Evolutionary conservation across 2,329 filamentous ascomycete species (phyloP), one percentile per base, ranked within the genome.

Genomic region (Ceratocystis albifundus): DNA sequence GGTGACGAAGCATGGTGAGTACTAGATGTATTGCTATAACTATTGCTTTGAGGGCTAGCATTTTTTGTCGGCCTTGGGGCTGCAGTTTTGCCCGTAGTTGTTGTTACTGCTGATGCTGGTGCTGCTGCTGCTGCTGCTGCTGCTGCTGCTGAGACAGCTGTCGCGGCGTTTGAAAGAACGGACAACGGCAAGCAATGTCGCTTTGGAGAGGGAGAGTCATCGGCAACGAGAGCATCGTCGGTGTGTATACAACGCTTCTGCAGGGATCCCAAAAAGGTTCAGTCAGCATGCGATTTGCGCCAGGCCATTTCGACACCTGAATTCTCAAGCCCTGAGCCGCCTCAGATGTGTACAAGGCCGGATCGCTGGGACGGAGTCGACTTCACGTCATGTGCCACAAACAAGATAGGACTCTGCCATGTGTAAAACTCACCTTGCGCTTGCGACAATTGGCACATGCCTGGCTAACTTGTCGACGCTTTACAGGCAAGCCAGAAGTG

Each of bases 391-490:
- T 36, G 32, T 36, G 8, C 32, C 10, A 36, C 32, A 36, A 36
- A 36, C 32, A 36, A 36, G 32, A 36, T 20, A 44, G 36, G 63
- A 55, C 32, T 41, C 25, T 36, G 44, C 25, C 59, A 17, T 10
- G 63, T 44, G 36, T 30, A 62, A 48, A 36, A 63, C 72, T 61
- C 63, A 81, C 80, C 76, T 84, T 84, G 68, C 80, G 80, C 62
- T 78, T 79, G 3, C 83, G 79, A 69, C 83, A 86, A 1, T 75
- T 73, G 0, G 77, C 75, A 69, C 83, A 86, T 3, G 83, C 83
- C 36, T 84, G 82, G 67, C 79, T 78, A 25, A 84, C 81, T 71
- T 85, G 83, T 69, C 82, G 82, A 63, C 83, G 76, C 74, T 86
- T 86, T 65, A 82, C 75, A 3, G 82, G 82, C 67, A 84, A 73